Percentiles rank a stretch among this genome's conserved stretches.
phyloP scores from a whole-genome alignment of 345 rosid species.

The Corymbia maculata region DNA sequence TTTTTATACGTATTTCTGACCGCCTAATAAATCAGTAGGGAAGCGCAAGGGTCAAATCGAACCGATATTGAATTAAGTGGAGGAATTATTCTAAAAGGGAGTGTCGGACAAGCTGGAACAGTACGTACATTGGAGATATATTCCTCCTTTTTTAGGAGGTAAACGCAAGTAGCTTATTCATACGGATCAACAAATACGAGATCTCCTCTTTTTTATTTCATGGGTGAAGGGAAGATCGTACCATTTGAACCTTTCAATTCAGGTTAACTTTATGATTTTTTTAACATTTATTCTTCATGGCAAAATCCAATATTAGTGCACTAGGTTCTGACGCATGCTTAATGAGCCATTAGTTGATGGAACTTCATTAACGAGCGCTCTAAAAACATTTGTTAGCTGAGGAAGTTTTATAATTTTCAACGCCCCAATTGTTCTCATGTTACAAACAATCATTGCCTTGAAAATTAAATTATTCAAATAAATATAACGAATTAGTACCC shows the following conservation, averaged over 20 bases:
- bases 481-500: neutral
- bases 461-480: neutral
- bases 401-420: neutral
- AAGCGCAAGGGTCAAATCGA: neutral
- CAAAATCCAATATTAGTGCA: neutral
- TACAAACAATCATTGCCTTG: neutral
- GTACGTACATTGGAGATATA: neutral
- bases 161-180: neutral
- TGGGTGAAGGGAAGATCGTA: neutral
- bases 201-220: neutral
- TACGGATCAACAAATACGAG: neutral
- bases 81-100: neutral
- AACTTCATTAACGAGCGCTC: neutral
- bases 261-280: neutral
- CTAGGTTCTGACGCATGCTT: neutral
- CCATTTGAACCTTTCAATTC: neutral
- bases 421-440: rapidly evolving
- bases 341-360: neutral
- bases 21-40: neutral
- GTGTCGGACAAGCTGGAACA: neutral
- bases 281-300: neutral
- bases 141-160: neutral
- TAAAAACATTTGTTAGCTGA: neutral
- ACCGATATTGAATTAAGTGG: neutral
- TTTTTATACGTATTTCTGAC: neutral